phyloP scores from a whole-genome alignment of 2,329 filamentous ascomycete species.

The Phialocephala subalpina region DNA sequence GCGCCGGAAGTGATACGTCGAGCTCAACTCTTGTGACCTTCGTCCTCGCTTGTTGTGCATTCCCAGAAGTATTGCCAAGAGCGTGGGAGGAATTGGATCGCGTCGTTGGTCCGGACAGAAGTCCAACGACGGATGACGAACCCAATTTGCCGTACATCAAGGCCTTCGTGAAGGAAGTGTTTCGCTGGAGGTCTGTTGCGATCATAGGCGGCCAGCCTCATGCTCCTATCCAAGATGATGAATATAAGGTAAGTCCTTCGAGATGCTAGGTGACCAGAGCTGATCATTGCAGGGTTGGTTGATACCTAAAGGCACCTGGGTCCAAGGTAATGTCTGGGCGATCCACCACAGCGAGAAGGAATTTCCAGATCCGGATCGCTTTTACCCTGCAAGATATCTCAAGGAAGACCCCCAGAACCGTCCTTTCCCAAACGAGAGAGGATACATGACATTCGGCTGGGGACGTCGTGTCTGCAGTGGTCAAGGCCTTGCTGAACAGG shows the following conservation, averaged over 20 bases:
- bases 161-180: conserved; percentile 54
- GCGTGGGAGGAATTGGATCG: conserved; percentile 54
- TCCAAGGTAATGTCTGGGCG: conserved; percentile 41
- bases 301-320: conserved; percentile 45
- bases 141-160: conserved; percentile 53
- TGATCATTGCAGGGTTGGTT: conserved; percentile 39
- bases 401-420: conserved; percentile 45
- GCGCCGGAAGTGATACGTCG: conserved; percentile 48
- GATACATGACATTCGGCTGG: conserved; percentile 59
- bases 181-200: conserved; percentile 55
- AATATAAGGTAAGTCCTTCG: conserved; percentile 50
- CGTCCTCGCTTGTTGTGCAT: conserved; percentile 49
- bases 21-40: conserved; percentile 45
- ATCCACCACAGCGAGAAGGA: conserved; percentile 41
- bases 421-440: conserved; percentile 65
- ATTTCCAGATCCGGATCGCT: conserved; percentile 49
- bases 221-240: conserved; percentile 59
- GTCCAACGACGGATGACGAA: conserved; percentile 57
- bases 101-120: conserved; percentile 53
- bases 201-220: conserved; percentile 61
- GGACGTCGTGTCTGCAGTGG: conserved; percentile 60
- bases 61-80: conserved; percentile 31
- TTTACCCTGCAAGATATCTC: conserved; percentile 54
- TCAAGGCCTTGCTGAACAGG: conserved; percentile 55
- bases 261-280: background rate